A percentile compares a stretch with the other conserved stretches of the same genome.
Conservation (phyloP, 148 eudicot species). For the Beta vulgaris region DNA sequence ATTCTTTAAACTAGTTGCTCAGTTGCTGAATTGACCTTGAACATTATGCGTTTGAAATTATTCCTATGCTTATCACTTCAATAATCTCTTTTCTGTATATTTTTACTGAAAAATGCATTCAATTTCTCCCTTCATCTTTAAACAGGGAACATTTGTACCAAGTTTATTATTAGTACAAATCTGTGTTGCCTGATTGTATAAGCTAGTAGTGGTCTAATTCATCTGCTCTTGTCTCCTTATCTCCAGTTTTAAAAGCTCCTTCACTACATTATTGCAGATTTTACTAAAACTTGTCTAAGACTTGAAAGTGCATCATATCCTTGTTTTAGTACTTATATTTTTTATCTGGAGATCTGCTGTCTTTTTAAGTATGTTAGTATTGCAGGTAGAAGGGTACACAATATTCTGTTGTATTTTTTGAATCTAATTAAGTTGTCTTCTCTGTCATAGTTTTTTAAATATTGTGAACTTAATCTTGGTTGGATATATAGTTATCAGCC, state of each 20-base stretch:
- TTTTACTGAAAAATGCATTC: background rate
- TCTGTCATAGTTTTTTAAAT: background rate
- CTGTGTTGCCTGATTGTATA: background rate
- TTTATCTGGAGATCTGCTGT: background rate
- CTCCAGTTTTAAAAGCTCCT: background rate
- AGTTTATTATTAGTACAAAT: background rate
- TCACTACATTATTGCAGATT: background rate
- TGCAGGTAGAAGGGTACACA: background rate
- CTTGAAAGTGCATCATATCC: background rate
- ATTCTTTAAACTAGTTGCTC: background rate
- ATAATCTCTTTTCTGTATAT: conserved; percentile 2
- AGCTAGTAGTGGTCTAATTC: background rate
- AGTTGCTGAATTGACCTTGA: background rate
- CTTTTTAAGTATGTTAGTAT: background rate
- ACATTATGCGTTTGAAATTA: background rate
- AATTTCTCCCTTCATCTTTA: background rate
- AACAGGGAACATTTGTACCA: background rate
- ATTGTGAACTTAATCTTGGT: background rate
- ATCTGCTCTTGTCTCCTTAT: background rate
- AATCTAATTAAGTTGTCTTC: background rate
- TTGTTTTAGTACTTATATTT: background rate
- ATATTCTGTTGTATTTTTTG: background rate
- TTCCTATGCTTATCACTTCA: background rate
- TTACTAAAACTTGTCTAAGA: background rate
- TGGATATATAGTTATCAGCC: background rate